These are phyloP conservation scores for Microcos paniculata DNA, from an alignment of 345 rosid genomes.

Conservation along the genomic window DNA sequence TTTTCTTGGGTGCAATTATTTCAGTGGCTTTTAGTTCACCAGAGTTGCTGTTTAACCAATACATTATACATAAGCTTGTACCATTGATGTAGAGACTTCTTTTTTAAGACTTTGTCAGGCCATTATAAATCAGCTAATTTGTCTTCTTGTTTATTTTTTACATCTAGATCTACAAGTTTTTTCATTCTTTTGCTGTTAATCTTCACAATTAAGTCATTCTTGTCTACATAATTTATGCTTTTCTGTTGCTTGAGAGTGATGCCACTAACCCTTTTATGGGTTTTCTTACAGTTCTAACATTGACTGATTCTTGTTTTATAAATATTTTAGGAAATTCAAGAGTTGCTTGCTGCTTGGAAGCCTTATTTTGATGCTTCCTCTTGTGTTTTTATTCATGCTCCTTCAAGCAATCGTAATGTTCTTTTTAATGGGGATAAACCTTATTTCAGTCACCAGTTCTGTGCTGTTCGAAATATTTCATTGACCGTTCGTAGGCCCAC, in stretches of 20 bases:
- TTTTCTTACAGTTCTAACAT: constrained; percentile 9
- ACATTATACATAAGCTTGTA: too few species aligned
- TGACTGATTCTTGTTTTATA: constrained; percentile 16
- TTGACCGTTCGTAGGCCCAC: constrained; percentile 82
- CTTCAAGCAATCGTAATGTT: constrained; percentile 77
- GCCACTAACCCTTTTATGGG: background rate
- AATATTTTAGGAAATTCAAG: constrained; percentile 74
- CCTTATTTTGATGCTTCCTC: constrained; percentile 78
- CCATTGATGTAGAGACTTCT: background rate
- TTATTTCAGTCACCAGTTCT: constrained; percentile 56
- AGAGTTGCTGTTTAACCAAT: too few species aligned
- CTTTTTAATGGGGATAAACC: constrained; percentile 71
- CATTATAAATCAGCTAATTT: background rate
- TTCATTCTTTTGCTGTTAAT: too few species aligned
- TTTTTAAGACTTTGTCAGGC: background rate
- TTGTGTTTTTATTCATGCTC: constrained; percentile 74
- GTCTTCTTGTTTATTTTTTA: too few species aligned
- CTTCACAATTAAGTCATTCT: too few species aligned
- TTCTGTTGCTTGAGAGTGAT: background rate
- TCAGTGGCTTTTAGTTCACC: too few species aligned
- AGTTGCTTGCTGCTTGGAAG: constrained; percentile 87
- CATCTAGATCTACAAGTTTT: too few species aligned
- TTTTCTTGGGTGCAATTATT: too few species aligned
- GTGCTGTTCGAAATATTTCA: constrained; percentile 55
- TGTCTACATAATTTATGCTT: too few species aligned